These are phyloP conservation scores for Scalesia atractyloides DNA, from an alignment of 129 eudicot species.

Conservation along the genomic window DNA sequence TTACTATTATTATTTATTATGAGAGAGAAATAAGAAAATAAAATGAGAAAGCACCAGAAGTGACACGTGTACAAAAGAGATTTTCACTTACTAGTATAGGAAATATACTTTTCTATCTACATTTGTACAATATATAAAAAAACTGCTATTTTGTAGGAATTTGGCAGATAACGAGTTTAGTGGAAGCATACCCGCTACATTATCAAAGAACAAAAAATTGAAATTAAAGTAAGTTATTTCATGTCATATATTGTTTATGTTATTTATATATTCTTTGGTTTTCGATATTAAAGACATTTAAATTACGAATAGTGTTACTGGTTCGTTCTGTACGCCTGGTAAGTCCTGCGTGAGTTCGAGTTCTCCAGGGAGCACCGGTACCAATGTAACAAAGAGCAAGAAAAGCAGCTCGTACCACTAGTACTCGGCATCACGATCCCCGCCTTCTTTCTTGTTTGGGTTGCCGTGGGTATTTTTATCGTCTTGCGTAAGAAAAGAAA, in stretches of 20 bases:
- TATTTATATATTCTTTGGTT: not conserved
- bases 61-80: too few species aligned
- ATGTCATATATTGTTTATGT: not conserved
- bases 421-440: slow-evolving; percentile 52
- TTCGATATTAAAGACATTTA: not conserved
- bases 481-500: slow-evolving; percentile 33
- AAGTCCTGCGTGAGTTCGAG: slow-evolving; percentile 24
- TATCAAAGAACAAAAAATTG: slow-evolving; percentile 48
- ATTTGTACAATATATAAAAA: not conserved
- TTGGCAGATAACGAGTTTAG: slow-evolving; percentile 56
- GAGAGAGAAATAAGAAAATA: too few species aligned
- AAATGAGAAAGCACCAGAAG: too few species aligned
- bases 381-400: slow-evolving; percentile 16
- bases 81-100: too few species aligned
- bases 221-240: slow-evolving; percentile 55
- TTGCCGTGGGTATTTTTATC: slow-evolving; percentile 25
- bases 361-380: slow-evolving; percentile 11
- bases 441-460: slow-evolving; percentile 38
- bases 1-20: too few species aligned
- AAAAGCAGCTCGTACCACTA: slow-evolving; percentile 35
- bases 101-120: too few species aligned
- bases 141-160: slow-evolving; percentile 38
- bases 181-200: slow-evolving; percentile 59
- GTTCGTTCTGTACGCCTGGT: slow-evolving; percentile 52
- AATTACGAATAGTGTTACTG: slow-evolving; percentile 42